These are phyloP conservation scores for Datisca glomerata DNA, from an alignment of 306 rosid genomes.

Conservation along the genomic window DNA sequence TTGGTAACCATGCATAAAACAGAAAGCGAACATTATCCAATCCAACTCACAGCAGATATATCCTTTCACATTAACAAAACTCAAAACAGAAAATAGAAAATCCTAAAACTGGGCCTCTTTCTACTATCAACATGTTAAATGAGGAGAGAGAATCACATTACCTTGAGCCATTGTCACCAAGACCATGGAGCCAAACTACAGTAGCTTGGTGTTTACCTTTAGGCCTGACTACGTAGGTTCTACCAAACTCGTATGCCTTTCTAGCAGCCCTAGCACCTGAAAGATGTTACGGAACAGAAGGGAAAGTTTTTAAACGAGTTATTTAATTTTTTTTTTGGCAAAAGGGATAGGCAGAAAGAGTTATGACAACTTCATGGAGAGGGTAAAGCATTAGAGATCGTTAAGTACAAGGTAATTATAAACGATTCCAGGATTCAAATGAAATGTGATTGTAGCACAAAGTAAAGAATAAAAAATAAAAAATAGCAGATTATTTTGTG, in stretches of 20 bases:
- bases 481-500: no score
- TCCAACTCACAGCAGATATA: no score
- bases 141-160: slow-evolving; percentile 28
- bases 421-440: neutral
- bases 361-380: neutral
- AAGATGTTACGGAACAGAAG: slow-evolving; percentile 6
- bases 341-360: no score
- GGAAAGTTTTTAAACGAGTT: neutral
- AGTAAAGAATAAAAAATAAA: no score
- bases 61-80: neutral
- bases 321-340: no score
- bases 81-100: no score
- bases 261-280: slow-evolving; percentile 57
- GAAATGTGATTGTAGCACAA: neutral
- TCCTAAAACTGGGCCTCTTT: no score
- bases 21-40: no score
- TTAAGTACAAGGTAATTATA: neutral
- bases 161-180: slow-evolving; percentile 99
- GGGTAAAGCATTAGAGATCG: neutral
- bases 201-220: slow-evolving; percentile 99
- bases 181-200: slow-evolving; percentile 95
- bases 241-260: slow-evolving; percentile 73
- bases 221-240: slow-evolving; percentile 90
- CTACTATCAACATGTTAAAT: no score
- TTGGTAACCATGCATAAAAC: no score